Percentiles rank a stretch among this genome's conserved stretches.
These are phyloP conservation scores for Eucalyptus paniculata DNA, from an alignment of 345 rosid genomes.

Conservation along the genomic window DNA sequence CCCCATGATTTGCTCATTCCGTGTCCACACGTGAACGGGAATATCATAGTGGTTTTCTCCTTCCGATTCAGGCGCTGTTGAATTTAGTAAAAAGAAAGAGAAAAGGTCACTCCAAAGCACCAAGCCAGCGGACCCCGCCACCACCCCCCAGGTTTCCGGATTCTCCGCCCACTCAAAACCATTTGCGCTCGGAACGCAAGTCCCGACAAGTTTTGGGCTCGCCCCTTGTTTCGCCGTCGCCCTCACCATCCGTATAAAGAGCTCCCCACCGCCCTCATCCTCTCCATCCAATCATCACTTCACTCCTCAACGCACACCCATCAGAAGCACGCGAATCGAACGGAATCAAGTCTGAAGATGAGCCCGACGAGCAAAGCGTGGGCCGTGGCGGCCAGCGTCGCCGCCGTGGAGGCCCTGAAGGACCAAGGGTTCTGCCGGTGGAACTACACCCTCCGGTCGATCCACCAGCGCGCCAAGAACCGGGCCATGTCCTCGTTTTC, in stretches of 20 bases:
- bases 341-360: neutral
- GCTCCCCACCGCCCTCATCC: neutral
- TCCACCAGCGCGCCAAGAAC: constrained; percentile 30
- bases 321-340: neutral
- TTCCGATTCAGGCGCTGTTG: neutral
- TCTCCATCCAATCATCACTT: neutral
- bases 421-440: constrained; percentile 54
- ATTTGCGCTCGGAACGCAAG: neutral
- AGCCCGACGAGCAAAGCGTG: constrained; percentile 31
- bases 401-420: constrained; percentile 48
- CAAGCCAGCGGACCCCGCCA: neutral
- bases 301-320: neutral
- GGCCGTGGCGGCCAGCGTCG: constrained; percentile 34
- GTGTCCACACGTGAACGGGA: neutral
- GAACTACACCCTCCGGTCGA: constrained; percentile 28
- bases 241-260: neutral
- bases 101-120: neutral
- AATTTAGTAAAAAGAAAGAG: neutral
- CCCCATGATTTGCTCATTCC: neutral
- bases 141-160: neutral
- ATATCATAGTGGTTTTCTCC: neutral
- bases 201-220: neutral
- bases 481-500: constrained; percentile 13
- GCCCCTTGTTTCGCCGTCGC: neutral
- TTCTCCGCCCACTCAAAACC: neutral